These are phyloP conservation scores for Venturia effusa DNA, from an alignment of 2,329 filamentous ascomycete genomes.

Conservation along the genomic window DNA sequence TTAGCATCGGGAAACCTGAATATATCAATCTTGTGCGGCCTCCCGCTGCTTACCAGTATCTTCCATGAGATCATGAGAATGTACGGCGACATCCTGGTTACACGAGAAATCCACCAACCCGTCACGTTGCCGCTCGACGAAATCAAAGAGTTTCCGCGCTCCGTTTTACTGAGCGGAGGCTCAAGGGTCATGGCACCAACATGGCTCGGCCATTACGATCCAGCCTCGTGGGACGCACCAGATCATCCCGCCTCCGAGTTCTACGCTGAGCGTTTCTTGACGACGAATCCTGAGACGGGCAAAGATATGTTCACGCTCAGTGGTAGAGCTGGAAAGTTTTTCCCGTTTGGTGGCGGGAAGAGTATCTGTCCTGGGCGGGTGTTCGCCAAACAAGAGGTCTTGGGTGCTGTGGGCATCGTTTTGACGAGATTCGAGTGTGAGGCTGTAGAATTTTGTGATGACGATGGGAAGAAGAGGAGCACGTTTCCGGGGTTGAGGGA, in stretches of 20 bases:
- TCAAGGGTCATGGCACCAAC: slow-evolving; percentile 20
- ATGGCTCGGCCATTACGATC: slow-evolving; percentile 20
- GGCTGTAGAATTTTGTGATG: slow-evolving; percentile 4
- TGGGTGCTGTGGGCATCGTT: slow-evolving; percentile 12
- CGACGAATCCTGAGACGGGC: slow-evolving; percentile 17
- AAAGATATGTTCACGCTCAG: slow-evolving; percentile 17
- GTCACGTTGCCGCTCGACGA: slow-evolving; percentile 20
- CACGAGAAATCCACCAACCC: slow-evolving; percentile 19
- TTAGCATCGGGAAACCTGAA: slow-evolving; percentile 18
- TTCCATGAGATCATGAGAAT: slow-evolving; percentile 24
- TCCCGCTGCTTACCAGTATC: slow-evolving; percentile 24
- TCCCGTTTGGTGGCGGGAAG: slow-evolving; percentile 21
- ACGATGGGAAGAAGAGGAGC: background rate
- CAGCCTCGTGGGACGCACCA: slow-evolving; percentile 15
- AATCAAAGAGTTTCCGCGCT: background rate
- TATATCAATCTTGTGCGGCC: slow-evolving; percentile 17
- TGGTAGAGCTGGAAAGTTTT: slow-evolving; percentile 20
- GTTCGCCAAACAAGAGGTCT: slow-evolving; percentile 14
- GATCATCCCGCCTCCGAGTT: slow-evolving; percentile 13
- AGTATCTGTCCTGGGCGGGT: slow-evolving; percentile 14
- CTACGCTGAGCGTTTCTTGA: slow-evolving; percentile 20
- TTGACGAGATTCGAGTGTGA: slow-evolving; percentile 13
- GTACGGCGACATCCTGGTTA: slow-evolving; percentile 22
- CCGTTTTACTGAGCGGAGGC: slow-evolving; percentile 9
- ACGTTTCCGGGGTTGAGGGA: slow-evolving; percentile 10